Percentiles rank a stretch among this genome's conserved stretches.
Evolutionary conservation across 2,329 filamentous ascomycete genomes (phyloP).

Genomic region (Colletotrichum eremochloae): DNA sequence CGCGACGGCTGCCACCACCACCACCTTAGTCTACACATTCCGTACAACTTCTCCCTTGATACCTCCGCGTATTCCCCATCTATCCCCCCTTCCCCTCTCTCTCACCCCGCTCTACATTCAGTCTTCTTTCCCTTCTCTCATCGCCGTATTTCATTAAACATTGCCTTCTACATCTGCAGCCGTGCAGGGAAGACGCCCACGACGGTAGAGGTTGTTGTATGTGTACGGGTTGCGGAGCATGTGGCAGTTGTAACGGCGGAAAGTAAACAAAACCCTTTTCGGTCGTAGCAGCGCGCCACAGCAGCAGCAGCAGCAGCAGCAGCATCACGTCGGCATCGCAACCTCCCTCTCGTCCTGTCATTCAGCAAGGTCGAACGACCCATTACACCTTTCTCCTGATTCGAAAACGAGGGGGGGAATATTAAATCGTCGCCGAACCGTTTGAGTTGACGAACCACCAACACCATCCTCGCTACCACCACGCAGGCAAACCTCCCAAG

Average conservation of each 20-base stretch:
- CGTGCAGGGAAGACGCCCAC: conserved; percentile 37
- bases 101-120: background rate
- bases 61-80: background rate
- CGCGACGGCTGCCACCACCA: background rate
- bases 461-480: background rate
- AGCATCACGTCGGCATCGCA: conserved; percentile 11
- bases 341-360: background rate
- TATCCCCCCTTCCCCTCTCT: background rate
- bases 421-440: background rate
- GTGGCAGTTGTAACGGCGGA: conserved; percentile 23
- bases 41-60: background rate
- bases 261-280: conserved; percentile 37
- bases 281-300: background rate
- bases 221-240: conserved; percentile 22
- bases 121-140: background rate
- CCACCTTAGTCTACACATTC: background rate
- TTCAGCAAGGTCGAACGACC: conserved; percentile 10
- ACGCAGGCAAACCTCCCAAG: background rate
- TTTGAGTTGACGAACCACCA: background rate
- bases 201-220: conserved; percentile 10
- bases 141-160: background rate
- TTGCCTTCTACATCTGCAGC: background rate
- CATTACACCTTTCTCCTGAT: background rate
- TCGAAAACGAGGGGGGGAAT: background rate
- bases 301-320: conserved; percentile 1